Evolutionary conservation across 2,329 filamentous ascomycete genomes (phyloP).

Genomic region (Stagonosporopsis tanaceti): DNA sequence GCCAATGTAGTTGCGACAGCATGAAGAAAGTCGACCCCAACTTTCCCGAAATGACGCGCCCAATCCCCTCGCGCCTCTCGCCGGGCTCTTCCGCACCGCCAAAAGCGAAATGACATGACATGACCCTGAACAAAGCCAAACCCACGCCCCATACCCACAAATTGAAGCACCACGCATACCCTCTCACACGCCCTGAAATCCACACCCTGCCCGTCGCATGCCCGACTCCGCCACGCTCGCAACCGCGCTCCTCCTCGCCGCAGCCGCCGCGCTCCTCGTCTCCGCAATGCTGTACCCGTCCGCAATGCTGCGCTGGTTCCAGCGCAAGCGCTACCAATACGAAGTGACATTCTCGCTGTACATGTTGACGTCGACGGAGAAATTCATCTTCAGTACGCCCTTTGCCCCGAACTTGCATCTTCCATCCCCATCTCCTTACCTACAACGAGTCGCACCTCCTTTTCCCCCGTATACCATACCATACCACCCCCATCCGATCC

Average conservation of each 20-base stretch:
- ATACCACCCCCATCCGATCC: no score
- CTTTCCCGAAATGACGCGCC: slow-evolving; percentile 8
- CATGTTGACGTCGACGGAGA: slow-evolving; percentile 96
- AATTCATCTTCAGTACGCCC: slow-evolving; percentile 90
- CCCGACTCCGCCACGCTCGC: slow-evolving; percentile 45
- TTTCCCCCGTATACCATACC: no score
- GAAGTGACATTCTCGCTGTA: slow-evolving; percentile 97
- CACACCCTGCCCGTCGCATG: slow-evolving; percentile 28
- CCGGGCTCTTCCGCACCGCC: slow-evolving; percentile 19
- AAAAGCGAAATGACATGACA: slow-evolving; percentile 21
- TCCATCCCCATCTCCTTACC: neutral
- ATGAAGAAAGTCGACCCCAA: neutral
- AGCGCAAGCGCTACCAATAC: slow-evolving; percentile 96
- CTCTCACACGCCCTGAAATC: neutral
- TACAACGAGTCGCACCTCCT: no score
- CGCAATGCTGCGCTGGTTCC: slow-evolving; percentile 79
- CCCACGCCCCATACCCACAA: neutral
- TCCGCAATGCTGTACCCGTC: slow-evolving; percentile 58
- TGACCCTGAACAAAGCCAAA: slow-evolving; percentile 6
- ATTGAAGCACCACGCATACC: slow-evolving; percentile 1
- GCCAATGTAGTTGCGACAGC: neutral
- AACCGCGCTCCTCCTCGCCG: slow-evolving; percentile 46
- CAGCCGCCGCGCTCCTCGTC: slow-evolving; percentile 52
- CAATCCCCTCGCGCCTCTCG: slow-evolving; percentile 20
- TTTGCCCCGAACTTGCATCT: neutral